Base-by-base conservation (phyloP, 2,329 filamentous ascomycete genomes). In the Colletotrichum eremochloae region DNA sequence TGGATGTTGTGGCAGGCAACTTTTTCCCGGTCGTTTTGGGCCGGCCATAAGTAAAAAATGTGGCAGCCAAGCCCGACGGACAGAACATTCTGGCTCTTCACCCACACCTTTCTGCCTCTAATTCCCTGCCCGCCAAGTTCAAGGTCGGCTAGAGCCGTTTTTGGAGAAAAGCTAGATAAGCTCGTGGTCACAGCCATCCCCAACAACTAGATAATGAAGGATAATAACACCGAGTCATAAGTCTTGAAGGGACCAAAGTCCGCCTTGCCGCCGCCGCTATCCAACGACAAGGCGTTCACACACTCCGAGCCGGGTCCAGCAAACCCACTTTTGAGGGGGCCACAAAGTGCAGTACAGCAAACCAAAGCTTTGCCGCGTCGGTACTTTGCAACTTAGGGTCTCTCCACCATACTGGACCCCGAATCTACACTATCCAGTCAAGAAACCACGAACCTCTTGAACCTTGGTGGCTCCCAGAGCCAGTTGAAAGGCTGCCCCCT, bases 351-450 rank as follows among this genome's bases (percentile, higher is more conserved):
- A 14, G 3, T 70, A 63, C 55, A 14, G 3, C 18, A 20, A 55
- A n/a, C 60, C 66, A 42, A 72, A 65, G 31, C 40, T 61, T 65
- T 65, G 55, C 55, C 53, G 33, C 40, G n/a, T 53, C 48, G 60
- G 61, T 72, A 72, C 66, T 31, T 64, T 9, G 46, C 33, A 24
- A 42, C 31, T 40, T 40, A 20, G 58, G 38, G 20, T 24, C 36
- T 57, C 60, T 52, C 68, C 68, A 68, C 66, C 38, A 69, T 31
- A 63, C 48, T 72, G 70, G 70, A 72, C 70, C 70, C 70, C 66
- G 66, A 72, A 70, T 65, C 42, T 44, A 44, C 15, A n/a, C 69
- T 65, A 42, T 46, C 50, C 60, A 72, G 46, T 55, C 61, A 55
- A 42, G 42, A 61, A 72, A 69, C 70, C 70, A 64, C 70, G 44